Evolutionary conservation across 331 rosid genomes (phyloP), one percentile per base, ranked within the genome.

Genomic region (Malus hybrid): DNA sequence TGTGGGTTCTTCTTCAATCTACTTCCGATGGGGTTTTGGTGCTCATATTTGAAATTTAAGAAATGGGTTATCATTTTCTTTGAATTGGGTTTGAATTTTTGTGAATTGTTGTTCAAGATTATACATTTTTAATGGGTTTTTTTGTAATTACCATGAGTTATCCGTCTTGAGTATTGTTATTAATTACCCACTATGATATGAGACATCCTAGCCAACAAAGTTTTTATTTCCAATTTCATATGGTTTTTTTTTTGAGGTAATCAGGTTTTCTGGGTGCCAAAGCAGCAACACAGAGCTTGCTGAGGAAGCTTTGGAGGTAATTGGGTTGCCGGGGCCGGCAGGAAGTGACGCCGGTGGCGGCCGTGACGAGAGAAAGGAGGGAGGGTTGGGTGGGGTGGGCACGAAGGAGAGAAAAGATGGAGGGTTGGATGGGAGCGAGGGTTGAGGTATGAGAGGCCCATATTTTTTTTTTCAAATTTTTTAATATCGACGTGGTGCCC

Each of bases 101-200:
- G 18, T 13, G 44, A 36, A 80, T 75, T 62, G 33, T 28, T 52
- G 20, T 19, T 61, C 18, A 39, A 78, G 80, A 67, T 42, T 73
- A 62, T 29, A 58, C 15, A 53, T 55, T 50, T 57, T 48, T 39
- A 8, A 3, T 76, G 78, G 67, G 73, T 58, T 44, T 19, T 19
- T 52, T 53, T 6, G 0, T 16, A 12, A 53, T 61, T 36, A 5
- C 13, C 6, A 55, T 65, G 32, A 32, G 50, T 61, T 30, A 2
- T 39, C 5, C 18, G 2, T 79, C 56, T 29, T 28, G 73, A 10
- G 61, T 62, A 42, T 72, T n/a, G 60, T 20, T 7, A 24, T 36
- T 24, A 24, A 24, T 58, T 68, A 24, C 13, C 44, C 11, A 42
- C 29, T 8, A 36, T 36, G 42, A 36, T 52, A 24, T 28, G 44